phyloP scores from a whole-genome alignment of 306 rosid species.

The Oxytropis ochrocephala region DNA sequence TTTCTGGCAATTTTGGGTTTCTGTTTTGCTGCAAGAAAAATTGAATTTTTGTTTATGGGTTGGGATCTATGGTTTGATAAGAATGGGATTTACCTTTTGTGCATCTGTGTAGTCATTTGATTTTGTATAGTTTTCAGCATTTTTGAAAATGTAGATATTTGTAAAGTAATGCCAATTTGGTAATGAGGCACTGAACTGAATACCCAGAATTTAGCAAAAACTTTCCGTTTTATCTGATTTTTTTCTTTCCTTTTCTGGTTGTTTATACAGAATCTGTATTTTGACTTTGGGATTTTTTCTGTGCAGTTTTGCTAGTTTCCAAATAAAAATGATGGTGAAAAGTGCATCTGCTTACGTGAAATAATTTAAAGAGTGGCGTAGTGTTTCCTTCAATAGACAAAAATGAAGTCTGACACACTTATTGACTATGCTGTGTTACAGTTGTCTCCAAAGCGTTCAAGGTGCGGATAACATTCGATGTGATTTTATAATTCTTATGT shows the following conservation, averaged over 20 bases:
- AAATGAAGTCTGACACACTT: slow-evolving; percentile 85
- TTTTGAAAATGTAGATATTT: slow-evolving; percentile 35
- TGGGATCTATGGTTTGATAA: slow-evolving; percentile 47
- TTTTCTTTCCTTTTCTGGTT: background rate
- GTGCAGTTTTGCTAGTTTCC: slow-evolving; percentile 7
- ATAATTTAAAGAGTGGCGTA: slow-evolving; percentile 28
- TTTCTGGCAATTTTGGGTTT: slow-evolving; percentile 36
- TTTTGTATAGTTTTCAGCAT: slow-evolving; percentile 10
- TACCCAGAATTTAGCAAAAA: slow-evolving; percentile 11
- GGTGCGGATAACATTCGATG: slow-evolving; percentile 35
- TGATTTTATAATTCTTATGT: slow-evolving; percentile 6
- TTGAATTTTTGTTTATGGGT: slow-evolving; percentile 26
- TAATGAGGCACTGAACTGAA: slow-evolving; percentile 11
- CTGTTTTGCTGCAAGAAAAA: slow-evolving; percentile 21
- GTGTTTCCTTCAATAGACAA: slow-evolving; percentile 28
- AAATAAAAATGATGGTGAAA: slow-evolving; percentile 12
- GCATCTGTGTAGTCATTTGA: slow-evolving; percentile 18
- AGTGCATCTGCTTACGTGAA: slow-evolving; percentile 34
- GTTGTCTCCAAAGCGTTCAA: slow-evolving; percentile 81
- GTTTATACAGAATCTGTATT: slow-evolving; percentile 27
- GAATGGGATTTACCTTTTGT: slow-evolving; percentile 34
- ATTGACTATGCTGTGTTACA: slow-evolving; percentile 90
- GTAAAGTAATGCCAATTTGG: slow-evolving; percentile 29
- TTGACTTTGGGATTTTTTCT: slow-evolving; percentile 10
- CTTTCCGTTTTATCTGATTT: background rate